Evolutionary conservation across 2,329 filamentous ascomycete species (phyloP).

Genomic region (Cladosporium phlei): DNA sequence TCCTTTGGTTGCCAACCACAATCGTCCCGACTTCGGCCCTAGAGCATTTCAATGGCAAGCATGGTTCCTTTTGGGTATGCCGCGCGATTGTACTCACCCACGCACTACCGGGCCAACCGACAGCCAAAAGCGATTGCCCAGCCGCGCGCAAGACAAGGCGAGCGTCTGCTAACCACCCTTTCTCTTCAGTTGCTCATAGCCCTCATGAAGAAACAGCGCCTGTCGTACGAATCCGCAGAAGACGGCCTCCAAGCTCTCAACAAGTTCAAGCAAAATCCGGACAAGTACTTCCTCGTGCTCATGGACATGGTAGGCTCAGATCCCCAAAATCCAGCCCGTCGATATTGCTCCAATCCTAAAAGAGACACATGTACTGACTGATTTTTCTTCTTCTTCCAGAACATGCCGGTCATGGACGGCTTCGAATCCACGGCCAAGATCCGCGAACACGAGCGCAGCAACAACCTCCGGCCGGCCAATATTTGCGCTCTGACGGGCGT

Average conservation of each 20-base stretch:
- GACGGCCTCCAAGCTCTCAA: constrained; percentile 21
- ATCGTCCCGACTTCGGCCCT: too few relatives aligned
- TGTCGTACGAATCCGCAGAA: constrained; percentile 15
- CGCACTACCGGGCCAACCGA: too few relatives aligned
- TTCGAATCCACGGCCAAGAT: constrained; percentile 28
- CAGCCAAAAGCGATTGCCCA: too few relatives aligned
- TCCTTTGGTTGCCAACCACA: too few relatives aligned
- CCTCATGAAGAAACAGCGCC: constrained; percentile 20
- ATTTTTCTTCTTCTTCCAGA: too few relatives aligned
- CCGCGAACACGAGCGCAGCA: constrained; percentile 23
- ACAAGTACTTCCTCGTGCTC: constrained; percentile 16
- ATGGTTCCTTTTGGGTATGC: too few relatives aligned
- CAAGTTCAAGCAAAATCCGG: constrained; percentile 10
- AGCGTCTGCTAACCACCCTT: background rate
- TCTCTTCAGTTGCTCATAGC: constrained; percentile 21
- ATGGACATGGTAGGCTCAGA: constrained; percentile 18
- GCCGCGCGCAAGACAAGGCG: too few relatives aligned
- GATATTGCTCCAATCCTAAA: constrained; percentile 46
- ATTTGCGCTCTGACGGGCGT: constrained; percentile 33
- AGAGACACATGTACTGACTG: too few relatives aligned
- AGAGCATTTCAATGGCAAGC: too few relatives aligned
- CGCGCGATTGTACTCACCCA: too few relatives aligned
- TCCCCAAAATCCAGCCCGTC: constrained; percentile 37
- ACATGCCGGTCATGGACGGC: constrained; percentile 34
- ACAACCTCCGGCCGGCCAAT: constrained; percentile 11